phyloP scores from a whole-genome alignment of 257 asterid genomes.

The Avicennia marina region DNA sequence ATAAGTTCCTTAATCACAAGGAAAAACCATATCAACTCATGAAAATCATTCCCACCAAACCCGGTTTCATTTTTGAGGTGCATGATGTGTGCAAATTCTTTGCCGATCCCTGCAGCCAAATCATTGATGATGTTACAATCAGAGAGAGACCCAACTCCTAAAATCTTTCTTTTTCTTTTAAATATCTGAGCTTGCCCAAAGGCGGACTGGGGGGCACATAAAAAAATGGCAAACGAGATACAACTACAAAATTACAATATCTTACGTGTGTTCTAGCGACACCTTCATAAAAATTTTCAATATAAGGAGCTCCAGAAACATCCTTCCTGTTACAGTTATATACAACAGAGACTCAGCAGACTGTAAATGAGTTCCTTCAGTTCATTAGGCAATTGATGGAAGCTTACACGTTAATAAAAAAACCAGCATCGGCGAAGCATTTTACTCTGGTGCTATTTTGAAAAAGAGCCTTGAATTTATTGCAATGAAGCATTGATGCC shows the following conservation, averaged over 20 bases:
- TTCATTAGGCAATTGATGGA: neutral
- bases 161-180: no score
- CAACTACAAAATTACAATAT: neutral
- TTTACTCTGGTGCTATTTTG: conserved; percentile 60
- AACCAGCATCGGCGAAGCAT: conserved; percentile 96
- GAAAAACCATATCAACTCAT: neutral
- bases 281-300: conserved; percentile 54
- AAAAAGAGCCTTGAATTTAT: conserved; percentile 58
- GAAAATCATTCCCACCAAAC: conserved; percentile 48
- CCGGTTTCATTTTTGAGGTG: conserved; percentile 59
- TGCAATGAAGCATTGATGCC: conserved; percentile 77
- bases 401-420: conserved; percentile 72
- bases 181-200: no score
- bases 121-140: neutral
- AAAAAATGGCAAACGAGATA: conserved; percentile 2
- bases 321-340: conserved; percentile 55
- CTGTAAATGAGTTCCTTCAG: neutral
- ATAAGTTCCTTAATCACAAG: neutral
- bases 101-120: conserved; percentile 73
- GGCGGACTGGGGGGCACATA: neutral
- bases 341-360: neutral
- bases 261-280: conserved; percentile 77
- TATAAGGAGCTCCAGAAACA: conserved; percentile 59
- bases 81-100: conserved; percentile 59
- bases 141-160: no score